A percentile compares a stretch with the other conserved stretches of the same genome.
These are phyloP conservation scores for Solanum appendiculatum DNA, from an alignment of 257 asterid species.

Conservation along the genomic window DNA sequence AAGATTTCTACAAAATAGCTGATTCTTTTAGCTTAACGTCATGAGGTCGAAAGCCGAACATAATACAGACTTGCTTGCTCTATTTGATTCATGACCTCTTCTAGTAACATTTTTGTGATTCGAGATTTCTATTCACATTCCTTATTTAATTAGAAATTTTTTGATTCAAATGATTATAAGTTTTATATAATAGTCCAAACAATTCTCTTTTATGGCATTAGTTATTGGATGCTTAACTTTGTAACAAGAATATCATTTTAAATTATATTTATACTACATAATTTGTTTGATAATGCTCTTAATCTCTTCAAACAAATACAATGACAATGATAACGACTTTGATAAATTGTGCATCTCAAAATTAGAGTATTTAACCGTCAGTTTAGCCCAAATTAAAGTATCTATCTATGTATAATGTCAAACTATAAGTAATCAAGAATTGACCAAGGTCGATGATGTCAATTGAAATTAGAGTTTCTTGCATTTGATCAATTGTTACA, in stretches of 20 bases:
- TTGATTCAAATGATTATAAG: background rate
- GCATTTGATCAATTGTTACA: background rate
- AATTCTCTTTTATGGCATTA: background rate
- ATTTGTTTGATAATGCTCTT: background rate
- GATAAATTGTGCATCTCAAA: background rate
- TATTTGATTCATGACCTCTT: background rate
- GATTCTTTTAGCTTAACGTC: conserved; percentile 37
- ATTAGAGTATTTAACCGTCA: accelerated
- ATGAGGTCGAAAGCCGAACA: background rate
- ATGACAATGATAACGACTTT: background rate
- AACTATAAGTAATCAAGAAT: background rate
- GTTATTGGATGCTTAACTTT: background rate
- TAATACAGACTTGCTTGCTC: background rate
- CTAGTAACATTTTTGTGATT: too few relatives aligned
- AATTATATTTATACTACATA: background rate
- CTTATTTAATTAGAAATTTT: too few relatives aligned
- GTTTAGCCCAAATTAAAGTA: too few relatives aligned
- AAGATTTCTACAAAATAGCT: conserved; percentile 48
- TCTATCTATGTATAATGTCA: too few relatives aligned
- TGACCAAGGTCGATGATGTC: background rate
- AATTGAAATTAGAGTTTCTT: background rate
- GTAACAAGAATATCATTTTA: background rate
- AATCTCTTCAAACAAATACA: background rate
- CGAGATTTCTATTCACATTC: too few relatives aligned
- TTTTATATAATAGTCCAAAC: background rate